Conservation (phyloP, 768 basidiomycete species). For the Tremella fuciformis region DNA sequence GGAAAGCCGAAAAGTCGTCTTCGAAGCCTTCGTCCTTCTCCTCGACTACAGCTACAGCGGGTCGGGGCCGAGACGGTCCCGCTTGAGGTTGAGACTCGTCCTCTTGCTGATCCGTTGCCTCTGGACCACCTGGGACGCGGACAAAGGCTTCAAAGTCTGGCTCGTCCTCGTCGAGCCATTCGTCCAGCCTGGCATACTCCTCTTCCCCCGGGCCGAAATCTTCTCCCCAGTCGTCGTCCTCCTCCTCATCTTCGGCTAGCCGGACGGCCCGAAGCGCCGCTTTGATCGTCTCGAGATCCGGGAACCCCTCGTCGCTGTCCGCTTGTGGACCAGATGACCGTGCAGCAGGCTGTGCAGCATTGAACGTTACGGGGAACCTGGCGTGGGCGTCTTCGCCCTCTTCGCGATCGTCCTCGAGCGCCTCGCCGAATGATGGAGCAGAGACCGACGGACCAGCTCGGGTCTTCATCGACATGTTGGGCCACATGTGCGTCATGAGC, state of each 20-base stretch:
- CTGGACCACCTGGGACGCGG: not conserved
- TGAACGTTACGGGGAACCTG: slow-evolving; percentile 24
- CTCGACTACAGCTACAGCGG: not conserved
- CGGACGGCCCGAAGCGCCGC: slow-evolving; percentile 7
- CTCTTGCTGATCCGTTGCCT: too few species aligned
- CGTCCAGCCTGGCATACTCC: slow-evolving; percentile 42
- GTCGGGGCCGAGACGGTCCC: not conserved
- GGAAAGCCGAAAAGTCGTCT: slow-evolving; percentile 39
- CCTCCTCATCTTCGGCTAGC: slow-evolving; percentile 4
- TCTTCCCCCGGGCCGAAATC: slow-evolving; percentile 22
- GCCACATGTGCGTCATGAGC: slow-evolving; percentile 47
- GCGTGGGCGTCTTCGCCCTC: not conserved
- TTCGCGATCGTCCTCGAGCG: not conserved
- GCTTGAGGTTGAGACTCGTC: not conserved
- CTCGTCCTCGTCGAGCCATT: slow-evolving; percentile 40
- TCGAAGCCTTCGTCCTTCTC: slow-evolving; percentile 25
- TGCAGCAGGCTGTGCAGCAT: too few species aligned
- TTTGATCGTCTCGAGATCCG: slow-evolving; percentile 26
- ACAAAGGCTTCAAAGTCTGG: slow-evolving; percentile 7
- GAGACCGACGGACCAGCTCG: not conserved
- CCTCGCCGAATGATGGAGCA: not conserved
- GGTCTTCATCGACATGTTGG: slow-evolving; percentile 38
- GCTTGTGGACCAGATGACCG: not conserved
- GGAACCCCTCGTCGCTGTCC: slow-evolving; percentile 16
- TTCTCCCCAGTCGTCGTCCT: slow-evolving; percentile 8